A percentile compares a stretch with the other conserved stretches of the same genome.
Evolutionary conservation across 441 rosid genomes (phyloP).

Genomic region (Metrosideros polymorpha): DNA sequence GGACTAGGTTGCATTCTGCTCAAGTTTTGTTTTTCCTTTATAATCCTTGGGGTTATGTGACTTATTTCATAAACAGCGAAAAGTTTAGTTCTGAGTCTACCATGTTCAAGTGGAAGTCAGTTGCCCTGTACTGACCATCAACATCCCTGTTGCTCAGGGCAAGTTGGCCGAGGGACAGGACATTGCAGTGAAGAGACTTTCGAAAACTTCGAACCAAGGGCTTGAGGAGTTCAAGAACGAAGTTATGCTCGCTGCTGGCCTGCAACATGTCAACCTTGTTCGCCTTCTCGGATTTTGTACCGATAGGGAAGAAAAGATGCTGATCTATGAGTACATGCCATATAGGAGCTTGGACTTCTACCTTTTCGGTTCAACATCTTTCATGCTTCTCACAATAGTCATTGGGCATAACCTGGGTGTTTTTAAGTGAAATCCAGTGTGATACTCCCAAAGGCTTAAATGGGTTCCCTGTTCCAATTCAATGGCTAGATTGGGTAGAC

Average conservation of each 20-base stretch:
- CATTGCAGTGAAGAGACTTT: slow-evolving; percentile 11
- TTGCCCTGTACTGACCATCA: not conserved
- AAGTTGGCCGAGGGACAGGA: not conserved
- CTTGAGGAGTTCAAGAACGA: slow-evolving; percentile 10
- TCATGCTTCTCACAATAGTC: not conserved
- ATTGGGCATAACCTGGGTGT: not conserved
- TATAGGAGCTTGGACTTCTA: slow-evolving; percentile 5
- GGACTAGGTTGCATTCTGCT: not conserved
- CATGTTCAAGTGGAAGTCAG: not conserved
- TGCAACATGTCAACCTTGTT: slow-evolving; percentile 11
- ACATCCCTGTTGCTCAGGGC: not conserved
- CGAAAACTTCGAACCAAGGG: slow-evolving; percentile 9
- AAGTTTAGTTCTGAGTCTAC: not conserved
- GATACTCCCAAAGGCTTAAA: not conserved
- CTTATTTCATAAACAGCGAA: not conserved
- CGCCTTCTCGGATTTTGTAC: slow-evolving; percentile 8
- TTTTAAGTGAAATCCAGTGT: not conserved
- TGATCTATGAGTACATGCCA: slow-evolving; percentile 5
- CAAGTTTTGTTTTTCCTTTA: not conserved
- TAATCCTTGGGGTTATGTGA: not conserved
- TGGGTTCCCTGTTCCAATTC: not conserved
- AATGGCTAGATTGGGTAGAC: not conserved
- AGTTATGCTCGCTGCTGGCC: slow-evolving; percentile 3
- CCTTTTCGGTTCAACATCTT: slow-evolving; percentile 2
- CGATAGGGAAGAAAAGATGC: not conserved